phyloP scores from a whole-genome alignment of 2,329 filamentous ascomycete genomes.

The Cercospora sp. region DNA sequence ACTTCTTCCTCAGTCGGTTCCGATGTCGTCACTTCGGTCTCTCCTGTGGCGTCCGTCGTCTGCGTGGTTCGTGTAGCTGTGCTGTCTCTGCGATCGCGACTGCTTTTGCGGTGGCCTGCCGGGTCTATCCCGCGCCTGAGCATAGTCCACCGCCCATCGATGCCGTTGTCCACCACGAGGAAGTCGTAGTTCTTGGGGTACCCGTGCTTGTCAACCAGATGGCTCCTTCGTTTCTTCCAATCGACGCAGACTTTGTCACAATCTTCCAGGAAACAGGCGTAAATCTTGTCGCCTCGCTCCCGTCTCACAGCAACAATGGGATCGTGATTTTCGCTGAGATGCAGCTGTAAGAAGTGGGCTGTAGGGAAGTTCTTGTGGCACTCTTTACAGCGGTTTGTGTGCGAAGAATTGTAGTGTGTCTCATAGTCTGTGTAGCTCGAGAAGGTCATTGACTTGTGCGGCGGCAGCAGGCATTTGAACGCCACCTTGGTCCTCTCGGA shows the following conservation, averaged over 20 bases:
- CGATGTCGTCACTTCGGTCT: conserved; percentile 11
- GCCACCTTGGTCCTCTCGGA: conserved; percentile 38
- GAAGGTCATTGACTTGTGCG: conserved; percentile 74
- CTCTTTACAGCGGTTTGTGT: conserved; percentile 80
- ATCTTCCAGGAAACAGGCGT: conserved; percentile 83
- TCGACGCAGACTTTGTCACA: conserved; percentile 85
- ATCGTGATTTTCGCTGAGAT: conserved; percentile 92
- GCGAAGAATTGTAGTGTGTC: conserved; percentile 76
- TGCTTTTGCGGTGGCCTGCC: conserved; percentile 38
- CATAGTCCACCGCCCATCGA: conserved; percentile 80
- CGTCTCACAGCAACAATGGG: conserved; percentile 69
- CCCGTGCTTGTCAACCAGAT: conserved; percentile 91
- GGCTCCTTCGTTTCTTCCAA: conserved; percentile 78
- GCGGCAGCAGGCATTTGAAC: conserved; percentile 81
- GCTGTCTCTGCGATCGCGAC: conserved; percentile 28
- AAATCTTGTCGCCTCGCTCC: conserved; percentile 86
- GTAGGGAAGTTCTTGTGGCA: conserved; percentile 89
- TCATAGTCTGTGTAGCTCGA: conserved; percentile 78
- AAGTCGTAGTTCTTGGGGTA: conserved; percentile 89
- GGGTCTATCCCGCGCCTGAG: conserved; percentile 57
- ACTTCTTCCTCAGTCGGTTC: background rate
- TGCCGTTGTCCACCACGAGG: conserved; percentile 81
- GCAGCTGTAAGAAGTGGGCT: conserved; percentile 73
- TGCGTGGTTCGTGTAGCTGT: conserved; percentile 27
- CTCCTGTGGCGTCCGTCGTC: conserved; percentile 28